Evolutionary conservation across 164 flowering plant species (phyloP).

Genomic region (Nymphaea thermarum): DNA sequence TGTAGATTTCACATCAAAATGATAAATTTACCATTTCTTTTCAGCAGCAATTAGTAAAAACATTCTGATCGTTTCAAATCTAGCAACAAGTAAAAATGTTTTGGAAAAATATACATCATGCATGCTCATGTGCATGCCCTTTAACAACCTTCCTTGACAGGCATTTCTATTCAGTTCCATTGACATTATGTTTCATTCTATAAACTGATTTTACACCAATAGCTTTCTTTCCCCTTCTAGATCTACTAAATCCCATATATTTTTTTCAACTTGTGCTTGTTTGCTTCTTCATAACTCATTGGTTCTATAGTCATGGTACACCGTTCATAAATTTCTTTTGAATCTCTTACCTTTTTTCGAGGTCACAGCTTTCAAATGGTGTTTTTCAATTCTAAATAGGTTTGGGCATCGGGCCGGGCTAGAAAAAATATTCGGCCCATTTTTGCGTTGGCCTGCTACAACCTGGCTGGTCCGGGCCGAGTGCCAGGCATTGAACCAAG

Average conservation of each 20-base stretch:
- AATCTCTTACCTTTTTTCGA: not conserved
- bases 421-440: too few relatives aligned
- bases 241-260: constrained; percentile 3
- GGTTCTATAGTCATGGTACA: not conserved
- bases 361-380: not conserved
- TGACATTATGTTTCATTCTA: not conserved
- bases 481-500: too few relatives aligned
- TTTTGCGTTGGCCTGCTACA: too few relatives aligned
- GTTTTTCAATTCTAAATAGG: too few relatives aligned
- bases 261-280: not conserved
- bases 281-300: constrained; percentile 5
- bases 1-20: not conserved
- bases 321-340: too few relatives aligned
- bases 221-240: not conserved
- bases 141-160: not conserved
- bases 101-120: not conserved
- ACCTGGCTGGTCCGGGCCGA: too few relatives aligned
- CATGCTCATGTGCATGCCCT: not conserved
- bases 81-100: not conserved
- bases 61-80: not conserved
- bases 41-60: not conserved
- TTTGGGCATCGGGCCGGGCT: too few relatives aligned
- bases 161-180: not conserved
- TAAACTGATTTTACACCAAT: constrained; percentile 1
- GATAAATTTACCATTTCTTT: not conserved